These are phyloP conservation scores for Pythium chondricola DNA, from an alignment of 352 stramenopile species.

Conservation along the genomic window DNA sequence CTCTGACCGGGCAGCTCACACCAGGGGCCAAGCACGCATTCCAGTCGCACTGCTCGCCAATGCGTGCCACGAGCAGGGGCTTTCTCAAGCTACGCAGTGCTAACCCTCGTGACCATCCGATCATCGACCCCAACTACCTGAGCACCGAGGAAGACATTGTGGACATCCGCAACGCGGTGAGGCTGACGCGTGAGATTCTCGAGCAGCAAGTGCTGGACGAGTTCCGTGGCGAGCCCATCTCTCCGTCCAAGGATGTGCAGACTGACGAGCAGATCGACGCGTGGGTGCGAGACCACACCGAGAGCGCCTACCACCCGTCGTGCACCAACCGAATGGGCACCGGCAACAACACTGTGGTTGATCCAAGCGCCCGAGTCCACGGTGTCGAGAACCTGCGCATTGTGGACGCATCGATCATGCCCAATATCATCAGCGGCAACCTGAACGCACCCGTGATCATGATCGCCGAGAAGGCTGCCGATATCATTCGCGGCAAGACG, in stretches of 20 bases:
- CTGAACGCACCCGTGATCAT: slow-evolving; percentile 93
- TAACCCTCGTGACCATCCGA: slow-evolving; percentile 67
- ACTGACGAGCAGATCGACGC: slow-evolving; percentile 74
- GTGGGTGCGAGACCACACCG: slow-evolving; percentile 77
- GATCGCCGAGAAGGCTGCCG: slow-evolving; percentile 90
- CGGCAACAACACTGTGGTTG: slow-evolving; percentile 83
- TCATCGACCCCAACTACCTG: slow-evolving; percentile 89
- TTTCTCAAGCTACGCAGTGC: slow-evolving; percentile 73
- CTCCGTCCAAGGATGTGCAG: slow-evolving; percentile 51
- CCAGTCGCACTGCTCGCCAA: slow-evolving; percentile 84
- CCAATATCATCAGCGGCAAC: slow-evolving; percentile 92
- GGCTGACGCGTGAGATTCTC: slow-evolving; percentile 83
- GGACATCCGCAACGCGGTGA: slow-evolving; percentile 72
- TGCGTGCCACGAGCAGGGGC: slow-evolving; percentile 82
- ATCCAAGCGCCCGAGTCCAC: slow-evolving; percentile 80
- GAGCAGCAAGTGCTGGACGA: slow-evolving; percentile 83
- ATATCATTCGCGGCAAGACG: slow-evolving; percentile 84
- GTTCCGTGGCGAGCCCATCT: slow-evolving; percentile 76
- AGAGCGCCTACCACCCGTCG: slow-evolving; percentile 87
- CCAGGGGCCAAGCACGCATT: slow-evolving; percentile 66
- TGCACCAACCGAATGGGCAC: slow-evolving; percentile 88
- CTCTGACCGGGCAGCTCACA: slow-evolving; percentile 64
- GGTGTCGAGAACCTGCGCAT: slow-evolving; percentile 86
- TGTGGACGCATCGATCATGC: slow-evolving; percentile 92
- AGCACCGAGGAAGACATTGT: slow-evolving; percentile 68